These are phyloP conservation scores for Cercophora newfieldiana DNA, from an alignment of 495 filamentous ascomycete genomes.

Conservation along the genomic window DNA sequence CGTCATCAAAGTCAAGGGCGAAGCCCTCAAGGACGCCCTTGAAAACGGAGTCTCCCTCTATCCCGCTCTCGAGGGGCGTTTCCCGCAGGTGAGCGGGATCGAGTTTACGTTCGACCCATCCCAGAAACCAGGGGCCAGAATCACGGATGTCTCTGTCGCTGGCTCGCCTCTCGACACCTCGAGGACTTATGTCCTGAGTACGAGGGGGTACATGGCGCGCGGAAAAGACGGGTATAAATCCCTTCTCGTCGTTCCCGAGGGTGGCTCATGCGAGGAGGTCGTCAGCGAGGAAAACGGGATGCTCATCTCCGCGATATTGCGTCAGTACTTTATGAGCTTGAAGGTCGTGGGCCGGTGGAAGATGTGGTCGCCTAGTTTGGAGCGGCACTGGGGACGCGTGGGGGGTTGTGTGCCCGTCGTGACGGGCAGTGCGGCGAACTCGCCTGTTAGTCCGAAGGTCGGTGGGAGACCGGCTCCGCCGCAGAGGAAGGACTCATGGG, in stretches of 20 bases:
- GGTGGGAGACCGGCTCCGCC: constrained; percentile 20
- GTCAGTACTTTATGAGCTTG: constrained; percentile 85
- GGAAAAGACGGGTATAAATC: constrained; percentile 82
- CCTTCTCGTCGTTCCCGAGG: constrained; percentile 66
- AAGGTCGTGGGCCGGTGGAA: constrained; percentile 77
- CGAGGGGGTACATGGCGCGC: constrained; percentile 80
- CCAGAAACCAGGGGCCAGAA: constrained; percentile 57
- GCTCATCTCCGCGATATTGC: constrained; percentile 76
- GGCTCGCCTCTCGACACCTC: constrained; percentile 59
- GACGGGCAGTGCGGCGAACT: background rate
- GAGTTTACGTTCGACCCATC: constrained; percentile 65
- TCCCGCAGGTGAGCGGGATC: constrained; percentile 83
- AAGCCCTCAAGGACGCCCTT: constrained; percentile 68
- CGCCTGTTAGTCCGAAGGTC: background rate
- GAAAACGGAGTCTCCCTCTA: constrained; percentile 80
- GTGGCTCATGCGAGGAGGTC: constrained; percentile 71
- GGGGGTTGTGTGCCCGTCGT: constrained; percentile 31
- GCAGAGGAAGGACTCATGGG: constrained; percentile 38
- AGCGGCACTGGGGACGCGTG: constrained; percentile 62
- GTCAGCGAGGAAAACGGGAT: constrained; percentile 84
- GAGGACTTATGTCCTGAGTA: constrained; percentile 66
- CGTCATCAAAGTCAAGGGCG: constrained; percentile 66
- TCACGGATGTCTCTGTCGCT: constrained; percentile 61
- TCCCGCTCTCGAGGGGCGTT: constrained; percentile 77
- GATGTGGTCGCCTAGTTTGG: constrained; percentile 56